A percentile compares a stretch with the other conserved stretches of the same genome.
phyloP scores from a whole-genome alignment of 2,329 filamentous ascomycete genomes.

The Paecilomyces dactylethromorphus region DNA sequence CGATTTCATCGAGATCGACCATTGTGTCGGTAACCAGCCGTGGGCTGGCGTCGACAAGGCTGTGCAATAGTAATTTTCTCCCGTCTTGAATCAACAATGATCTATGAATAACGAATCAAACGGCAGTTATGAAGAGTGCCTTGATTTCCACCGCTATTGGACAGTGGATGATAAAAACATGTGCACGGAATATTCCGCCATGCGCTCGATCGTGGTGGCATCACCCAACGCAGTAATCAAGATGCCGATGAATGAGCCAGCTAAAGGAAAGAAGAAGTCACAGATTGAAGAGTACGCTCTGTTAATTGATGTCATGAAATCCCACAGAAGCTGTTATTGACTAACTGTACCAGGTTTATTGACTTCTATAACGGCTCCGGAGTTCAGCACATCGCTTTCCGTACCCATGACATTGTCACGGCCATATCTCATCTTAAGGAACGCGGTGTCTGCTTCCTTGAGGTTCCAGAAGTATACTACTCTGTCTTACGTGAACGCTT shows the following conservation, averaged over 20 bases:
- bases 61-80: constrained; percentile 45
- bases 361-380: constrained; percentile 80
- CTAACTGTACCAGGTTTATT: constrained; percentile 39
- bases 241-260: constrained; percentile 96
- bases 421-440: constrained; percentile 66
- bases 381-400: constrained; percentile 84
- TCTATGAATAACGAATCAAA: neutral
- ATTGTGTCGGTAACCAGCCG: constrained; percentile 92
- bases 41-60: constrained; percentile 70
- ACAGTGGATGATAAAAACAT: constrained; percentile 84
- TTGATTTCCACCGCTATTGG: constrained; percentile 93
- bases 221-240: constrained; percentile 77
- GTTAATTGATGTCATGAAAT: neutral
- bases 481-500: constrained; percentile 63
- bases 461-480: constrained; percentile 77
- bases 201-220: constrained; percentile 81
- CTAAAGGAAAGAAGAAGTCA: constrained; percentile 72
- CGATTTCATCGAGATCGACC: constrained; percentile 71
- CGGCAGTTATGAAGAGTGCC: constrained; percentile 68
- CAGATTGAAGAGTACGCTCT: constrained; percentile 80
- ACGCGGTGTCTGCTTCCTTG: constrained; percentile 81
- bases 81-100: constrained; percentile 8
- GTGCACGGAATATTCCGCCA: constrained; percentile 79
- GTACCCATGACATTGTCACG: constrained; percentile 68
- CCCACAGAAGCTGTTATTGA: constrained; percentile 2